These are phyloP conservation scores for Wickerhamiella lipophila DNA, from an alignment of 805 yeast genomes.

Conservation along the genomic window DNA sequence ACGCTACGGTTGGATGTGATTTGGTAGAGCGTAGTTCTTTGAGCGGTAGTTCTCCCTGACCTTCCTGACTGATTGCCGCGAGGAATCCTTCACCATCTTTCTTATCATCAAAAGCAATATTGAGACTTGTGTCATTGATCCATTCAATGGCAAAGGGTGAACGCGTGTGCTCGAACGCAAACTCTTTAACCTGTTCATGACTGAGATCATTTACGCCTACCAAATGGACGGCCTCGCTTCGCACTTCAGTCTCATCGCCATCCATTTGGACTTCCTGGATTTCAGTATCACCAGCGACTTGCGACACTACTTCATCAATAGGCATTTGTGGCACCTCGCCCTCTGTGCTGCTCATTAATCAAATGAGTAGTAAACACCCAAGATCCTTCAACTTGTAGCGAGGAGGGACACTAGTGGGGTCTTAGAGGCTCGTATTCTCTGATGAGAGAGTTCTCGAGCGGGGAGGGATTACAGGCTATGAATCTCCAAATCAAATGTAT, in stretches of 20 bases:
- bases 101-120: conserved; percentile 38
- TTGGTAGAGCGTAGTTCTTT: conserved; percentile 23
- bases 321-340: neutral
- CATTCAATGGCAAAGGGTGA: conserved; percentile 37
- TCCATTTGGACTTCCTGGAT: neutral
- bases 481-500: too few relatives aligned
- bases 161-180: conserved; percentile 36
- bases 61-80: neutral
- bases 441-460: too few relatives aligned
- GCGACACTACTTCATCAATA: neutral
- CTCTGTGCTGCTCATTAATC: neutral
- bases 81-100: conserved; percentile 33
- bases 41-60: neutral
- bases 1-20: conserved; percentile 29
- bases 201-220: conserved; percentile 54
- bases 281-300: neutral
- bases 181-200: conserved; percentile 46
- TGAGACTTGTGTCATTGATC: conserved; percentile 52
- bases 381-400: too few relatives aligned
- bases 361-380: too few relatives aligned
- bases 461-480: too few relatives aligned
- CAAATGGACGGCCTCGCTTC: conserved; percentile 28
- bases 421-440: too few relatives aligned
- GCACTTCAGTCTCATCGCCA: neutral
- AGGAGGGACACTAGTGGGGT: too few relatives aligned